These are phyloP conservation scores for Monilinia laxa DNA, from an alignment of 2,329 filamentous ascomycete species.

Conservation along the genomic window DNA sequence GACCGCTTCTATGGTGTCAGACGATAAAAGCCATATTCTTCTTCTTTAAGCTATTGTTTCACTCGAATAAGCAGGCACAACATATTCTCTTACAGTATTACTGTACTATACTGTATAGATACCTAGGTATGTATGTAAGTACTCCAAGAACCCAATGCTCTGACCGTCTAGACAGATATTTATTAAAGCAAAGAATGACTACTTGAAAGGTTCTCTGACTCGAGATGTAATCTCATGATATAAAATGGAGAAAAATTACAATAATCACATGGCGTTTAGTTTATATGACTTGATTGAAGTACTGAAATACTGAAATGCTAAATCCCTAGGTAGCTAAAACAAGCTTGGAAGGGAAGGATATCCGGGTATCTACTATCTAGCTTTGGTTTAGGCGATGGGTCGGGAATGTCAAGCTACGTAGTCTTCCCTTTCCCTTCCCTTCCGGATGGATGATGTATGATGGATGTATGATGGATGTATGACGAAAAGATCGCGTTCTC, in stretches of 20 bases:
- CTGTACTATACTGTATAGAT: background rate
- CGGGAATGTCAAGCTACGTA: slow-evolving; percentile 13
- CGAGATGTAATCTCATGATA: no score
- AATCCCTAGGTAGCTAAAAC: no score
- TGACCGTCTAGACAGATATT: no score
- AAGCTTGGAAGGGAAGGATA: no score
- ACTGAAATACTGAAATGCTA: no score
- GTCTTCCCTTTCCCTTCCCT: background rate
- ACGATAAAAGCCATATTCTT: background rate
- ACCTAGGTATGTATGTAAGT: background rate
- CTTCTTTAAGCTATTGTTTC: background rate
- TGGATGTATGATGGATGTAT: no score
- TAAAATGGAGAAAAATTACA: no score
- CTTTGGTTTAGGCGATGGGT: slow-evolving; percentile 5
- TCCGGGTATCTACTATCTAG: background rate
- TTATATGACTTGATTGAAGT: no score
- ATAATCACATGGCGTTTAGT: no score
- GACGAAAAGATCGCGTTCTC: slow-evolving; percentile 13
- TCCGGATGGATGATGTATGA: background rate
- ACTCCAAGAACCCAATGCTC: no score
- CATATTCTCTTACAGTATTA: slow-evolving; percentile 8
- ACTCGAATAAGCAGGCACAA: background rate
- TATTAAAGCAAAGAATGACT: no score
- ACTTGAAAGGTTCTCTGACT: no score
- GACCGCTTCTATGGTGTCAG: slow-evolving; percentile 15